Conservation (phyloP, 306 rosid genomes). For the Rubus idaeus region DNA sequence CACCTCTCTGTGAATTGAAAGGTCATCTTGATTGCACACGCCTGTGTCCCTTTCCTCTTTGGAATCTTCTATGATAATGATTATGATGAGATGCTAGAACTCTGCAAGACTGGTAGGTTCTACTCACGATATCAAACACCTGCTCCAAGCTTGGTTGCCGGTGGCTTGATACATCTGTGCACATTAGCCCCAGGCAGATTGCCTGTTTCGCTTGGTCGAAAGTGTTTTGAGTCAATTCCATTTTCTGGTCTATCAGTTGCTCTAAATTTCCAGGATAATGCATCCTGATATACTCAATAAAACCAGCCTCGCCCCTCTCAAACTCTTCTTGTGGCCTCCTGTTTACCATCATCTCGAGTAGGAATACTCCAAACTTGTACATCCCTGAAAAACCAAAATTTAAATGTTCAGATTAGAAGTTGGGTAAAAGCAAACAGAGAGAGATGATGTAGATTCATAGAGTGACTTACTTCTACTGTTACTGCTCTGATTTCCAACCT, state of each 20-base stretch:
- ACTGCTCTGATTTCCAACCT: constrained; percentile 40
- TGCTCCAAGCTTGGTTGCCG: constrained; percentile 31
- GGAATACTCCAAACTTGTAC: constrained; percentile 51
- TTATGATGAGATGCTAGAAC: constrained; percentile 29
- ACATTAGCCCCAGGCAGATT: constrained; percentile 46
- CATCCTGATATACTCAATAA: constrained; percentile 37
- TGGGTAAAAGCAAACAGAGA: constrained; percentile 5
- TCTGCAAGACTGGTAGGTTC: constrained; percentile 37
- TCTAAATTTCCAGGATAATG: constrained; percentile 42
- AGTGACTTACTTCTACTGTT: constrained; percentile 44
- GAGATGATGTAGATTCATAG: neutral
- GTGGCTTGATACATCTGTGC: constrained; percentile 45
- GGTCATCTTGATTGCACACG: constrained; percentile 25
- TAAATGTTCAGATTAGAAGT: neutral
- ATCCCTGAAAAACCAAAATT: constrained; percentile 35
- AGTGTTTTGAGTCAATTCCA: constrained; percentile 38
- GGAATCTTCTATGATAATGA: constrained; percentile 27
- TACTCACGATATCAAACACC: constrained; percentile 37
- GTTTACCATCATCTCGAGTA: constrained; percentile 47
- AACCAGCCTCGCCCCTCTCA: constrained; percentile 37
- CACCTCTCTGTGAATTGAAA: neutral
- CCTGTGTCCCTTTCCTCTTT: constrained; percentile 34
- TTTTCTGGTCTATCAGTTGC: constrained; percentile 44
- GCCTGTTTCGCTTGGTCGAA: constrained; percentile 39
- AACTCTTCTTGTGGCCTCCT: constrained; percentile 38